These are phyloP conservation scores for Glaciozyma martinii DNA, from an alignment of 768 basidiomycete species.

Conservation along the genomic window DNA sequence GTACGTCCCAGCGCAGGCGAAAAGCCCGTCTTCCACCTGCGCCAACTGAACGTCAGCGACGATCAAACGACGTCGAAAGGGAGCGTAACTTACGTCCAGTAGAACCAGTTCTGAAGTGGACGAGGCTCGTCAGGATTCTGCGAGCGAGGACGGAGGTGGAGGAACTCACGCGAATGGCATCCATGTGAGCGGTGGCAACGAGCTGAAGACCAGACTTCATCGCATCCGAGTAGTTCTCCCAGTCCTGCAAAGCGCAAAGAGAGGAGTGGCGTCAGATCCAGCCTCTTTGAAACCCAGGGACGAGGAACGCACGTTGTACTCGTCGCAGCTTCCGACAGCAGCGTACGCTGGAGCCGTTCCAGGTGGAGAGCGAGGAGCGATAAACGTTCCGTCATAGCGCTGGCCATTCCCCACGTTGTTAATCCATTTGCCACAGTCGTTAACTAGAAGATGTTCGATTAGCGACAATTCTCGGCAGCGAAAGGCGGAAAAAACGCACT, in stretches of 20 bases:
- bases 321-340: conserved; percentile 55
- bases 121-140: conserved; percentile 49
- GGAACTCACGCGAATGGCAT: conserved; percentile 64
- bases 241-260: conserved; percentile 53
- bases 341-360: conserved; percentile 42
- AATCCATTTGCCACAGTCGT: conserved; percentile 52
- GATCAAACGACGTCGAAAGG: no score
- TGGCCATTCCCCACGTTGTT: conserved; percentile 52
- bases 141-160: not conserved
- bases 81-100: not conserved
- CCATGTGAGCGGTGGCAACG: conserved; percentile 81
- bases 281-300: not conserved
- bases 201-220: conserved; percentile 59
- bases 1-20: conserved; percentile 55
- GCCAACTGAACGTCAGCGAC: no score
- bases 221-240: conserved; percentile 52
- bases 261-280: not conserved
- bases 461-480: not conserved
- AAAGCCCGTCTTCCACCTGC: conserved; percentile 80
- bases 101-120: not conserved
- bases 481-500: conserved; percentile 36
- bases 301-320: conserved; percentile 47
- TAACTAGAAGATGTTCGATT: conserved; percentile 38
- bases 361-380: conserved; percentile 78
- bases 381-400: conserved; percentile 82